Base-by-base conservation (phyloP, 73 alveolate species). In the Tetrahymena thermophila region DNA sequence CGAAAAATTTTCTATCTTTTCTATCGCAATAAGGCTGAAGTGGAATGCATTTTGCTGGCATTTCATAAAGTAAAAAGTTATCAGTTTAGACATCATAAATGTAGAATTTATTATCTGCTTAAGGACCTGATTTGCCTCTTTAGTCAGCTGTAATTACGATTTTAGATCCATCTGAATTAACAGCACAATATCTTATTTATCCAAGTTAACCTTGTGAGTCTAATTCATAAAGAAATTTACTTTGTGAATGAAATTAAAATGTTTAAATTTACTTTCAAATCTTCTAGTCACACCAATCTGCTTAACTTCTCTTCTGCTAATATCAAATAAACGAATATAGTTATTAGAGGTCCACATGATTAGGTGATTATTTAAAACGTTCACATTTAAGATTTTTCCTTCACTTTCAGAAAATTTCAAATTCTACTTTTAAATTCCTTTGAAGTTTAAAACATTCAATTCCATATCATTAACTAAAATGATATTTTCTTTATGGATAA, bases 81-180 rank as follows among this genome's bases (percentile, higher is more conserved):
- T 99, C 99, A 98, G 98, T 98, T 56, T 99, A 99, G 40, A 97
- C 98, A 94, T 99, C 99, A 94, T 98, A 99, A 40, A 99, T 97
- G 95, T 96, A 98, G 95, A 99, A 96, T 95, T 96, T 98, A 85
- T 98, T 98, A 95, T 98, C 99, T 35, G 99, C 99, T 55, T 97
- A 96, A 85, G 98, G 96, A 94, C 98, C 97, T 44, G 97, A 97
- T 37, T 99, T 98, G 96, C 98, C 98, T 96, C 98, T 97, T 94
- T 98, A 97, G 96, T 99, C 99, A 17, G 99, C 99, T 85, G 98
- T 83, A 84, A 99, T 97, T 21, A 98, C 98, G 13, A 99, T 97
- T 93, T 98, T 98, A 85, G 98, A 97, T 34, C 99, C 99, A 97
- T 98, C 99, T 40, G 98, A 93, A 96, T 98, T 99, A 17, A 99